Percentiles rank a stretch among this genome's conserved stretches.
Conservation (phyloP, 1,139 yeast species). For the Kodamaea derodonti region DNA sequence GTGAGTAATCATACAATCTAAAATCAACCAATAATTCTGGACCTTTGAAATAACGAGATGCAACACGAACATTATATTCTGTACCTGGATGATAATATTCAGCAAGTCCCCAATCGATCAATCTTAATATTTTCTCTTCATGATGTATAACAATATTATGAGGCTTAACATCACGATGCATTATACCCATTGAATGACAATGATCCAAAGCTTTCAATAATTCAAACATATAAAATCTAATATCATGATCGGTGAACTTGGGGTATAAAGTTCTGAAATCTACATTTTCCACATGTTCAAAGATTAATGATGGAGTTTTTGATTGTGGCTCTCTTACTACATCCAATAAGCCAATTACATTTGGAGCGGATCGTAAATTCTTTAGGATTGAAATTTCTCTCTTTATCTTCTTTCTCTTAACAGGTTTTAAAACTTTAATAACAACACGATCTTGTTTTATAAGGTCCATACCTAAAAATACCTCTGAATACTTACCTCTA, state of each 20-base stretch:
- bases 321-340: slow-evolving; percentile 87
- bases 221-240: slow-evolving; percentile 85
- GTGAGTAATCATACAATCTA: slow-evolving; percentile 88
- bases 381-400: slow-evolving; percentile 91
- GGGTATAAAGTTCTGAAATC: slow-evolving; percentile 92
- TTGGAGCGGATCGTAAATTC: slow-evolving; percentile 83
- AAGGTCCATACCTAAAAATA: slow-evolving; percentile 58
- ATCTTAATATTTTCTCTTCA: slow-evolving; percentile 60
- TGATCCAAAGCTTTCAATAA: slow-evolving; percentile 86
- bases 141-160: slow-evolving; percentile 99
- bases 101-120: slow-evolving; percentile 98
- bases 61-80: slow-evolving; percentile 95
- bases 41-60: slow-evolving; percentile 96
- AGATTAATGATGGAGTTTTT: slow-evolving; percentile 89
- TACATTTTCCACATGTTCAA: slow-evolving; percentile 85
- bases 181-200: slow-evolving; percentile 96
- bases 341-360: slow-evolving; percentile 76
- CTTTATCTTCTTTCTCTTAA: slow-evolving; percentile 91
- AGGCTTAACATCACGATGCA: slow-evolving; percentile 98
- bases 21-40: slow-evolving; percentile 95
- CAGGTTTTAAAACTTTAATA: slow-evolving; percentile 94
- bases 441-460: slow-evolving; percentile 57
- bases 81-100: slow-evolving; percentile 95
- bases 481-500: slow-evolving; percentile 48
- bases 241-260: slow-evolving; percentile 78